Evolutionary conservation across 2,329 filamentous ascomycete species (phyloP).

Genomic region (Aureobasidium sp.): DNA sequence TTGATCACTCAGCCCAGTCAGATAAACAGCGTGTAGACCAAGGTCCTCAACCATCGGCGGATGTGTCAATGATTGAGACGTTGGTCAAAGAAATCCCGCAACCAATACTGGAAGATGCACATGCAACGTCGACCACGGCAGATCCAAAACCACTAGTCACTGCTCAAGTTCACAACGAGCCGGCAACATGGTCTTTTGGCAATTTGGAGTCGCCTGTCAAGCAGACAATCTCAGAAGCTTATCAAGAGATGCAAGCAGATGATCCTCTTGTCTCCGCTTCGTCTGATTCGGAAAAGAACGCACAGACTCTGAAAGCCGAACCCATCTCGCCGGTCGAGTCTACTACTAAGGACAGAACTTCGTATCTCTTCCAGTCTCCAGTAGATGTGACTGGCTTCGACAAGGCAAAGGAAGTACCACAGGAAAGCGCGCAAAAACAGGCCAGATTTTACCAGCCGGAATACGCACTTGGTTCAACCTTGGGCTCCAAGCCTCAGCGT

Average conservation of each 20-base stretch:
- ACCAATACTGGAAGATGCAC: not conserved
- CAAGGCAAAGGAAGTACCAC: not conserved
- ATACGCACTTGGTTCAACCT: not conserved
- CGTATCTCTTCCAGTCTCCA: constrained; percentile 38
- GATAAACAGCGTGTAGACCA: not conserved
- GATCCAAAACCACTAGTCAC: not conserved
- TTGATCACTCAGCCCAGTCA: constrained; percentile 11
- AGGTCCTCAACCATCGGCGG: not conserved
- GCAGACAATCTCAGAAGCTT: not conserved
- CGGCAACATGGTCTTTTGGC: constrained; percentile 12
- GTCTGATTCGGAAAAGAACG: not conserved
- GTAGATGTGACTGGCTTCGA: constrained; percentile 21
- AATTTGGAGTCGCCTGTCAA: not conserved
- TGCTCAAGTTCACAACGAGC: not conserved
- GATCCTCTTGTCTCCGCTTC: not conserved
- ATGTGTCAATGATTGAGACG: not conserved
- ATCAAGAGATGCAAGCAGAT: not conserved
- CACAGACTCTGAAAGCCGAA: not conserved
- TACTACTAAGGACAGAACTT: constrained; percentile 38
- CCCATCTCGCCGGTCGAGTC: constrained; percentile 33
- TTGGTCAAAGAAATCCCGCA: not conserved
- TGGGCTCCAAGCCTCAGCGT: not conserved
- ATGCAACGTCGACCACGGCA: not conserved
- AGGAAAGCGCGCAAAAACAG: not conserved
- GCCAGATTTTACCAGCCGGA: not conserved